A percentile compares a stretch with the other conserved stretches of the same genome.
Conservation (phyloP, 768 basidiomycete genomes). For the Tylopilus intermedius region DNA sequence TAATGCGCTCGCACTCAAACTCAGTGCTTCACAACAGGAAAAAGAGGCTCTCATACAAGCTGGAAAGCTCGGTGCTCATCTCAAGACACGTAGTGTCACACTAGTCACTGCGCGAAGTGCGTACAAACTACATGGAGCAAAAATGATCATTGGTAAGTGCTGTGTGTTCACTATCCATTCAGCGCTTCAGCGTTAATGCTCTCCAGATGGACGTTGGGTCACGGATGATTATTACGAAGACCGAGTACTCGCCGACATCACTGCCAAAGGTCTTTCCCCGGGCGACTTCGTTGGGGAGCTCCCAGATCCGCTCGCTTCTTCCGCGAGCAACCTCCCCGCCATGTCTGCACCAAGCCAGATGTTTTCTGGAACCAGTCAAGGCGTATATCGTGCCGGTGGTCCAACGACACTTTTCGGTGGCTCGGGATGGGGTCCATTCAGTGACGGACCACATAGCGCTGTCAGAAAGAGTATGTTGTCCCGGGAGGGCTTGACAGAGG, state of each 20-base stretch:
- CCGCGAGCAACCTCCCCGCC: slow-evolving; percentile 39
- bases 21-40: slow-evolving; percentile 83
- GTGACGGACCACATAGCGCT: slow-evolving; percentile 79
- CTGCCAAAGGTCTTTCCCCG: slow-evolving; percentile 75
- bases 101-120: slow-evolving; percentile 89
- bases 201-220: slow-evolving; percentile 83
- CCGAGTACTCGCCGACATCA: slow-evolving; percentile 69
- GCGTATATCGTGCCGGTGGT: slow-evolving; percentile 86
- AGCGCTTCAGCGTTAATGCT: neutral
- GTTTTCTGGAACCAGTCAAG: slow-evolving; percentile 46
- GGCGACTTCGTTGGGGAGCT: slow-evolving; percentile 82
- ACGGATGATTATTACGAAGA: slow-evolving; percentile 96
- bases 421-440: slow-evolving; percentile 80
- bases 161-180: neutral
- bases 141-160: slow-evolving; percentile 75
- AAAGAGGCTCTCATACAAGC: slow-evolving; percentile 88
- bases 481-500: slow-evolving; percentile 76
- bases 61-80: slow-evolving; percentile 83
- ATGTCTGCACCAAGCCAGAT: slow-evolving; percentile 25
- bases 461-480: slow-evolving; percentile 76
- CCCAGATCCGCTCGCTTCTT: slow-evolving; percentile 61
- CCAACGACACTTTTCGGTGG: slow-evolving; percentile 90
- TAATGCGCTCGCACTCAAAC: slow-evolving; percentile 84
- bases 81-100: slow-evolving; percentile 89
- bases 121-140: slow-evolving; percentile 90